Evolutionary conservation across 306 rosid genomes (phyloP), one percentile per base, ranked within the genome.

Genomic region (Senna tora): DNA sequence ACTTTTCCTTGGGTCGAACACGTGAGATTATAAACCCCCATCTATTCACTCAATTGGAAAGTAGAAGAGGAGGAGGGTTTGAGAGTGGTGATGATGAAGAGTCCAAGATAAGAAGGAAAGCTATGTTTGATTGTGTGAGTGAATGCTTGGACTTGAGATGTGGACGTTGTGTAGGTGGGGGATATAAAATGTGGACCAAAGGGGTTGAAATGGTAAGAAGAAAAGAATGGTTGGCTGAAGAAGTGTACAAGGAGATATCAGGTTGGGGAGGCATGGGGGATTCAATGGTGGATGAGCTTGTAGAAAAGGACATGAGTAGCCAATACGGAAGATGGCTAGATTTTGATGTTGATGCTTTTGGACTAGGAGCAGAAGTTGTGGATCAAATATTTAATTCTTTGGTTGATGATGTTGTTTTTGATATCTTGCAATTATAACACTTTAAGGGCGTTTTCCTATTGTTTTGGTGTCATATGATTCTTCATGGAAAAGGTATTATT

Each of bases 281-380:
- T 73, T 85, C 88, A 12, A 87, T 89, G 91, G 96, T 89, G 17
- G 97, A 91, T 71, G 92, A 88, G 55, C 88, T 88, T 14, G 87
- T 91, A 55, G 87, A 83, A 71, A 87, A 75, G 63, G 97, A 91
- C 85, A 91, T 91, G 95, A 82, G 87, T 75, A 71, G 76, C 76
- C 75, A 80, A 45, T 65, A 69, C 58, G 97, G 91, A 67, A 80
- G 82, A 79, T 85, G 93, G 97, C 81, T 80, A 19, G 87, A 85
- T 47, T 87, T 75, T 68, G 88, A 86, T 46, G 74, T 71, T 2
- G 89, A 88, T 66, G 77, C 75, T 74, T 86, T 72, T 73, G 75
- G 45, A 33, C 61, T 85, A 0, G 94, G 89, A 12, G 77, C 77
- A 9, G 85, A 87, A 67, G 49, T 88, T 53, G 92, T 79, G 72